Evolutionary conservation across 768 basidiomycete genomes (phyloP), one percentile per base, ranked within the genome.

Genomic region (Tulasnella calospora): DNA sequence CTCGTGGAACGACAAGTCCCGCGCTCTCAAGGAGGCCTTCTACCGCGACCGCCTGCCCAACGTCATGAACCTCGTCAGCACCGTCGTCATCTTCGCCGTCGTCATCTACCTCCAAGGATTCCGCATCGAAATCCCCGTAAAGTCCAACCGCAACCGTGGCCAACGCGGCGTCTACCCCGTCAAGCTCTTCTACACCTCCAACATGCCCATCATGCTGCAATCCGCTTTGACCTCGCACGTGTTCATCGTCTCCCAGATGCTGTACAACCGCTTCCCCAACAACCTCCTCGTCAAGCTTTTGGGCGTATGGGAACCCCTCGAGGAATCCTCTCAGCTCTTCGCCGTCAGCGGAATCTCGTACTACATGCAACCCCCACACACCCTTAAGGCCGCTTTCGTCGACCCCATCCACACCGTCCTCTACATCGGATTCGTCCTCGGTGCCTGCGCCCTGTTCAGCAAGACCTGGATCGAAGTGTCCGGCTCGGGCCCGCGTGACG

Each of bases 391-490:
- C 72, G 94, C 92, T 10, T 86, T 99, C 80, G 85, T 94, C 72
- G 98, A 99, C 85, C 98, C 98, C 0, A 90, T 99, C 82, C 98
- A 99, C 86, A 96, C 95, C 0, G 88, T 89, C 30, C 86, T 98
- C 82, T 98, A 99, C 85, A 91, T 99, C 84, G 84, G 89, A 6
- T 99, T 98, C 87, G 97, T 97, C 87, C 88, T 96, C 79, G 90
- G 92, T 41, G 95, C 96, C 21, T 99, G 97, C 83, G 97, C 98
- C 19, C 88, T 98, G 81, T 99, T 99, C 88, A 96, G 94, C 83
- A 99, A 99, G 89, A 98, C 98, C 0, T 99, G 98, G 97, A 99
- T 99, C 81, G 97, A 99, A 82, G 95, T 99, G 44, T 98, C 96
- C 2, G 97, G 98, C 21, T 93, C 92, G 76, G 95, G 98, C 27